Base-by-base conservation (phyloP, 2,329 filamentous ascomycete genomes). In the Talaromyces albobiverticillius region DNA sequence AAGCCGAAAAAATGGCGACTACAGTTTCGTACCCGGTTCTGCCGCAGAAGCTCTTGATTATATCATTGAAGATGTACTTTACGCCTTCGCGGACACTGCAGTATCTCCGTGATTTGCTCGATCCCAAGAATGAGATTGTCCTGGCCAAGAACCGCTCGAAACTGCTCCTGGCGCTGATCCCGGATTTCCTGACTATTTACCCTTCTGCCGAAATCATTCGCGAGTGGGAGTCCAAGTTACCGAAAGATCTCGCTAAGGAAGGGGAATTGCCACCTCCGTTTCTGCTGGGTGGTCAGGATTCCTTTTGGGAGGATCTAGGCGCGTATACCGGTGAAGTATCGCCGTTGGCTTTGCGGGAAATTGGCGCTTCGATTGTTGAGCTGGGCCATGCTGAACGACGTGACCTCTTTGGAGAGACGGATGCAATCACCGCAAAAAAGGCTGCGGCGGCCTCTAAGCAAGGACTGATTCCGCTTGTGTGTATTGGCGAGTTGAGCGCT, bases 41-140 rank as follows among this genome's bases (percentile, higher is more conserved):
- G 54, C 79, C 76, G 45, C 82, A 82, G 64, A 84, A 84, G 63
- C 77, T 91, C 57, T 78, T 91, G 56, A 87, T 88, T 68, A 84
- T 90, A 59, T 88, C 84, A 45, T 83, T 87, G 36, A 91, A 91
- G 65, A 88, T 90, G 83, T 91, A 92, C 79, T 92, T 92, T 73
- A 82, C 85, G 57, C 80, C 86, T 8, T 71, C 80, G 10, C 78
- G 78, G 57, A 90, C 87, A 1, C 71, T 77, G 40, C 62, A 77
- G 53, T 86, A 85, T 65, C 72, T 82, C 67, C 57, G 67, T 41
- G 70, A 70, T 10, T 66, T 86, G 14, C 68, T 81, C n/a, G 58
- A 72, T 10, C 74, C 74, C 4, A 67, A 80, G 71, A 62, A 77
- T 36, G 67, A 76, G 18, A 70, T 77, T 22, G 65, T 75, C 31